These are phyloP conservation scores for Umbelopsis sp. DNA, from an alignment of 192 early-diverging fungal genomes.

Conservation along the genomic window DNA sequence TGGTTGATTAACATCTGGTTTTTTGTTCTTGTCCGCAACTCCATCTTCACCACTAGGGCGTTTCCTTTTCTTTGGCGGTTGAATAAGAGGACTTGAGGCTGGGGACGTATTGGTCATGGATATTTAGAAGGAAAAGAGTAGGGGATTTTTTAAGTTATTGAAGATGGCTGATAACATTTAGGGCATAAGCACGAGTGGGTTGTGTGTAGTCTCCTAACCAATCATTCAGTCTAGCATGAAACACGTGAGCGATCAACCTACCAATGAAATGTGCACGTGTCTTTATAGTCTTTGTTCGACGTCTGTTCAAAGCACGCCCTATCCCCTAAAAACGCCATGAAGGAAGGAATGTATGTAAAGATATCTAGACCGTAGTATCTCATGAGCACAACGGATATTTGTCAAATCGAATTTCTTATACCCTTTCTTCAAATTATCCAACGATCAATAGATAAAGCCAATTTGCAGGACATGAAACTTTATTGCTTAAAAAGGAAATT, in stretches of 20 bases:
- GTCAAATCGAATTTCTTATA: too few species aligned
- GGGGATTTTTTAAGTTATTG: background rate
- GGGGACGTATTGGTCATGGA: constrained; percentile 9
- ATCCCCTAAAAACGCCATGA: too few species aligned
- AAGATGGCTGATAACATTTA: constrained; percentile 12
- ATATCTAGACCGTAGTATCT: too few species aligned
- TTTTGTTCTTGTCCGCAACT: background rate
- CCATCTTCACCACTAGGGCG: background rate
- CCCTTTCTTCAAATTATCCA: too few species aligned
- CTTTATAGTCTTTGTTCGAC: too few species aligned
- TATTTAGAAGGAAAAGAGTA: background rate
- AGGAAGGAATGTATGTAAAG: too few species aligned
- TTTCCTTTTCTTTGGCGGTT: constrained; percentile 19
- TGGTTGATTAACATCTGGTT: background rate
- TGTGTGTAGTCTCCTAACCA: background rate
- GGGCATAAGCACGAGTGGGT: constrained; percentile 16
- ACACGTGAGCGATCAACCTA: constrained; percentile 7
- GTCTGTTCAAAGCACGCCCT: too few species aligned
- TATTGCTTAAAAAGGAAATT: too few species aligned
- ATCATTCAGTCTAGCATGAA: background rate
- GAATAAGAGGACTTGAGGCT: background rate
- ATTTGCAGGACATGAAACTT: too few species aligned
- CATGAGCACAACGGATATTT: too few species aligned
- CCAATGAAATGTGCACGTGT: constrained; percentile 15
- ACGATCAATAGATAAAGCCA: too few species aligned